Conservation (phyloP, 176 grass and related monocot species). For the Carex scoparia region DNA sequence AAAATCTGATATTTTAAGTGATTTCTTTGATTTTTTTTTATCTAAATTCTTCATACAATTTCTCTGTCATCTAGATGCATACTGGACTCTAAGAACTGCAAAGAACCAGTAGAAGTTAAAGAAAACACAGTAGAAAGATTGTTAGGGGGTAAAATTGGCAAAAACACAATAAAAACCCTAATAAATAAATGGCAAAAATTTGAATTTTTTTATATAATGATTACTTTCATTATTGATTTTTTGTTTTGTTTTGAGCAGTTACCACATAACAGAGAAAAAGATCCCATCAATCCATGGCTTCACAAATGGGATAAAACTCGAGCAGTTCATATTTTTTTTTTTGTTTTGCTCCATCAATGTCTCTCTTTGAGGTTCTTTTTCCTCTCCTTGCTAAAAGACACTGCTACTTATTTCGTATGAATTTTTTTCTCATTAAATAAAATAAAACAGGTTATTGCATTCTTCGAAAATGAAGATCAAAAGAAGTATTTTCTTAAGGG, state of each 20-base stretch:
- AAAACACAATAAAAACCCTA: too few relatives aligned
- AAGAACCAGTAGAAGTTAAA: too few relatives aligned
- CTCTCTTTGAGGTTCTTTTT: slow-evolving; percentile 70
- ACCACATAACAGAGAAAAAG: slow-evolving; percentile 82
- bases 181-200: neutral
- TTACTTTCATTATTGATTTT: neutral
- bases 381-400: neutral
- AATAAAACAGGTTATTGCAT: slow-evolving; percentile 75
- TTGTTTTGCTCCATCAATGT: slow-evolving; percentile 66
- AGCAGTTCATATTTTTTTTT: slow-evolving; percentile 89
- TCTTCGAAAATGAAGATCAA: slow-evolving; percentile 82
- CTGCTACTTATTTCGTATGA: neutral
- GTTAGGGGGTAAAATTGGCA: too few relatives aligned
- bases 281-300: slow-evolving; percentile 81
- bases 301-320: slow-evolving; percentile 75
- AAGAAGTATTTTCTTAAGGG: slow-evolving; percentile 68
- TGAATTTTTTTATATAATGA: slow-evolving; percentile 15
- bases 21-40: too few relatives aligned
- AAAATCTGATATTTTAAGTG: too few relatives aligned
- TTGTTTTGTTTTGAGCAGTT: slow-evolving; percentile 34
- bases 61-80: too few relatives aligned
- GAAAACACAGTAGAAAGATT: too few relatives aligned
- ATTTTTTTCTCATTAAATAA: neutral
- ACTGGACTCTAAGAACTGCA: too few relatives aligned
- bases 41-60: too few relatives aligned